Evolutionary conservation across 345 rosid species (phyloP).

Genomic region (Erodium maritimum): DNA sequence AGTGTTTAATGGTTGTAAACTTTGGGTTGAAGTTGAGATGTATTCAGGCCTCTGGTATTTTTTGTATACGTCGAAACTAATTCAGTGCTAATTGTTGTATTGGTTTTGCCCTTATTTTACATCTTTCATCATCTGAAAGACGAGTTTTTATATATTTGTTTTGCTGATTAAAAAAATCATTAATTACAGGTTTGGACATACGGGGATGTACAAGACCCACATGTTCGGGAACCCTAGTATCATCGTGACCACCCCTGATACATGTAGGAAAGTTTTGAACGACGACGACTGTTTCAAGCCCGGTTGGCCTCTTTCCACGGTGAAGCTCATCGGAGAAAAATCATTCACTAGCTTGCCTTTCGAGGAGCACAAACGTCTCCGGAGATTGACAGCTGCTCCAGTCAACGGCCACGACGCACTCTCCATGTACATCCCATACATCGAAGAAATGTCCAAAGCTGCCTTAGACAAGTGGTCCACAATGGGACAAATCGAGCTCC

Average conservation of each 20-base stretch:
- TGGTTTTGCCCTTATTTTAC: no score
- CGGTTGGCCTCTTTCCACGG: slow-evolving; percentile 22
- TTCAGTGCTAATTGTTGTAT: no score
- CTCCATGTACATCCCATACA: slow-evolving; percentile 28
- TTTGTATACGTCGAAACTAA: no score
- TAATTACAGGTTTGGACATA: slow-evolving; percentile 19
- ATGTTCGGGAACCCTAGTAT: slow-evolving; percentile 33
- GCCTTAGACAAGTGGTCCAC: slow-evolving; percentile 22
- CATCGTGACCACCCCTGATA: slow-evolving; percentile 23
- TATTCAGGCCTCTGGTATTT: no score
- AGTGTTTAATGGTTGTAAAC: no score
- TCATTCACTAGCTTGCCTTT: slow-evolving; percentile 29
- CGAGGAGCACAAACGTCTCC: slow-evolving; percentile 44
- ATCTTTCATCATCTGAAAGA: no score
- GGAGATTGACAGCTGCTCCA: slow-evolving; percentile 37
- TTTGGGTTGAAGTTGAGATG: no score
- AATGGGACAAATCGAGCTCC: slow-evolving; percentile 20
- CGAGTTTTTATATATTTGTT: no score
- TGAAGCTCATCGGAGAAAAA: slow-evolving; percentile 22
- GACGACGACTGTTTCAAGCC: slow-evolving; percentile 26
- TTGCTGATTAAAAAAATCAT: no score
- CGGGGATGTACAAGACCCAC: slow-evolving; percentile 23
- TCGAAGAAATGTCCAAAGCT: slow-evolving; percentile 22
- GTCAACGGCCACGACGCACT: slow-evolving; percentile 46
- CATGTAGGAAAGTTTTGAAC: slow-evolving; percentile 22